Evolutionary conservation across 345 rosid genomes (phyloP).

Genomic region (Gossypioides kirkii): DNA sequence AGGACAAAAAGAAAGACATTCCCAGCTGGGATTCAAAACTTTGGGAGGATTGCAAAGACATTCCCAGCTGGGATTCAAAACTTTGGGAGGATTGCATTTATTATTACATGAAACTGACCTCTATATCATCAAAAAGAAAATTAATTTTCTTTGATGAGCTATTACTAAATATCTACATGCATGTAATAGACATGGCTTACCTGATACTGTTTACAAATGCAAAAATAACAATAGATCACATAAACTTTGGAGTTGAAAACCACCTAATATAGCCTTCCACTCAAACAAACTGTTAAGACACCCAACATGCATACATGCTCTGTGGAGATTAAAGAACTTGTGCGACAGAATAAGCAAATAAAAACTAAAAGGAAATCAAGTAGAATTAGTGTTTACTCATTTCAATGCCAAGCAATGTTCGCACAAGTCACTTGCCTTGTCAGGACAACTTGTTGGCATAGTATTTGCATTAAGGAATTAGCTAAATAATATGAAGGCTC

Average conservation of each 20-base stretch:
- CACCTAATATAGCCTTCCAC: background rate
- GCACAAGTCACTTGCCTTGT: background rate
- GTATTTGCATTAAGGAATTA: slow-evolving; percentile 1
- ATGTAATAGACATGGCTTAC: slow-evolving; percentile 2
- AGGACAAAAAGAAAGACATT: background rate
- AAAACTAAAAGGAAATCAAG: background rate
- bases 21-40: background rate
- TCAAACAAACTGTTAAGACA: background rate
- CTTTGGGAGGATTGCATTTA: background rate
- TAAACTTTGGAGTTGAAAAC: slow-evolving; percentile 4
- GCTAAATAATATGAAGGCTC: background rate
- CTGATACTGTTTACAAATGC: background rate
- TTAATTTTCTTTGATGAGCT: too few species aligned
- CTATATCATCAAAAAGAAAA: too few species aligned
- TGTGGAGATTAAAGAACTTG: background rate
- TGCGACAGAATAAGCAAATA: background rate
- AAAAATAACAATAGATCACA: background rate
- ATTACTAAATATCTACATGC: background rate
- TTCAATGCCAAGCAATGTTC: slow-evolving; percentile 10
- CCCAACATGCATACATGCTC: background rate
- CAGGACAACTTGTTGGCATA: background rate
- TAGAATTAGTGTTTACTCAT: slow-evolving; percentile 7
- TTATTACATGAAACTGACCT: background rate
- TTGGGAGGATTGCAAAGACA: background rate
- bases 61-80: background rate